Evolutionary conservation across 495 filamentous ascomycete genomes (phyloP), one percentile per base, ranked within the genome.

Genomic region (Podospora bellae-mahoneyi): DNA sequence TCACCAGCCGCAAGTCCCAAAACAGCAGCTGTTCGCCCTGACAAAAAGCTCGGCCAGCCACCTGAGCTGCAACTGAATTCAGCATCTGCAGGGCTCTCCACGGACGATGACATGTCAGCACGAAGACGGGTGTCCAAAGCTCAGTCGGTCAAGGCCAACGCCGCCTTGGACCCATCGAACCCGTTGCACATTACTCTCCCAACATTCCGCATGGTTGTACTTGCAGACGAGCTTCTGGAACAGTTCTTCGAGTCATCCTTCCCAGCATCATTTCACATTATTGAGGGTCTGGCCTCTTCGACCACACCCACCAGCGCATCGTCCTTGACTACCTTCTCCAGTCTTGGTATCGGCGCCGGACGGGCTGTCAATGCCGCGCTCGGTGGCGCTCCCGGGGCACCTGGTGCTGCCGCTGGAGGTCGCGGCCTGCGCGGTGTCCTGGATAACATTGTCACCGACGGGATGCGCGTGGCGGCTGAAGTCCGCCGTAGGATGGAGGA

Each of bases 201-300:
- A 0, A 99, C 95, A 23, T 99, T 99, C 85, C 90, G 95, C 71
- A 99, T 99, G 95, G 92, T 99, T 27, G 89, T 99, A 58, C 87
- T 99, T 23, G 95, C 95, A 66, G 95, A 99, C 76, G 95, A 99
- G 73, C 84, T 94, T 3, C 87, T 99, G 15, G 94, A 99, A 73
- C 89, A 92, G 71, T 99, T 99, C 79, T 99, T 99, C 77, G 95
- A 99, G 78, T 89, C 87, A 32, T 85, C 87, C 16, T 88, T 91
- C 69, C 89, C 89, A 0, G 83, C 89, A 27, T 92, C 91, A 3
- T 81, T 87, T 74, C 84, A 85, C 66, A 78, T 86, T 64, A 73
- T 80, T 30, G 81, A 86, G 65, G 82, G 84, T 32, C 76, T 85
- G 10, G 57, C 66, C 15, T 65, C 73, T 4, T 34, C 72, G 3